Base-by-base conservation (phyloP, 768 basidiomycete genomes). In the Naganishia randhawae region DNA sequence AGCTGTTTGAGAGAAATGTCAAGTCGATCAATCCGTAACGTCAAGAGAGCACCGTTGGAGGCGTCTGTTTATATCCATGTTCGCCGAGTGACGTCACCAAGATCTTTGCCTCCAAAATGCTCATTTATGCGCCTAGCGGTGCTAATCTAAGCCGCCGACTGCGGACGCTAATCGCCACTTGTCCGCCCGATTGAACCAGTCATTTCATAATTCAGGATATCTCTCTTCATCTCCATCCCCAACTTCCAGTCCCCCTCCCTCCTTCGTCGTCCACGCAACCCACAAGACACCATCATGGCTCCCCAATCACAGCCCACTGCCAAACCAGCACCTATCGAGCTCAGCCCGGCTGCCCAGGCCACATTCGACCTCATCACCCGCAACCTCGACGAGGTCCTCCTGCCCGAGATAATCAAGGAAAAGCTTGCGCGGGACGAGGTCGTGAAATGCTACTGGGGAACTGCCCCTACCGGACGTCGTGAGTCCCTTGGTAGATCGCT, bases 381-480 rank as follows among this genome's bases (percentile, higher is more conserved):
- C 57, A 82, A 89, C 72, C 80, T 98, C 33, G 86, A 90, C 71
- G 96, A 99, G 79, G 88, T 90, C 5, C 86, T 98, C 3, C 90
- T 92, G 27, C 91, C 84, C 1, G 93, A 95, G 50, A 81, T 83
- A 41, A 88, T 99, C 80, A 89, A 91, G 78, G 82, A 85, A 37
- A 87, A 93, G 67, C 82, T 97, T 27, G 83, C 84, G 8, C 88
- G 94, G 76, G 91, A 88, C 19, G 83, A 87, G 75, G 79, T 87
- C 16, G 87, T 88, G 16, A 92, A 88, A 78, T 87, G 87, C 75
- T 97, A 97, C 86, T 98, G 91, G 91, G 94, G 95, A 57, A 89
- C 91, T 22, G 92, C 95, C 22, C 87, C 93, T 0, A 98, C 95
- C 9, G 95, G 95, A 73, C 82, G 92, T 82, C 95, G 93, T 97